Base-by-base conservation (phyloP, 768 basidiomycete species). In the Phylloporus arenicola region DNA sequence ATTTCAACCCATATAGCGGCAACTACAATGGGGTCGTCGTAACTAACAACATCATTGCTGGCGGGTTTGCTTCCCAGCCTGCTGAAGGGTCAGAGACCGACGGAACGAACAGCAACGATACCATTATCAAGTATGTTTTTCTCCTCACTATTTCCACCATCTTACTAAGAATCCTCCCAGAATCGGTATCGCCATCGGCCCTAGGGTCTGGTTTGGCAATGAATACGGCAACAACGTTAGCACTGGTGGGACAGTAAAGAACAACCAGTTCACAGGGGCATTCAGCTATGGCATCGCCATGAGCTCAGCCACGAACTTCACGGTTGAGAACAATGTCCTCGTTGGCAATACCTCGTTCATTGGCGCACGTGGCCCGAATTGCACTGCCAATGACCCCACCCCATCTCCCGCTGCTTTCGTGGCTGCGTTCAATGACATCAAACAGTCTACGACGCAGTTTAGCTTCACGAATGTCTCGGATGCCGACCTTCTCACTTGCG, bases 151-250 rank as follows among this genome's bases (percentile, higher is more conserved):
- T 17, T 44, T 43, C 20, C 27, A 22, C 22, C 24, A 39, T 48
- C 45, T 53, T 30, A 42, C 3, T 44, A 47, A 54, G 17, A 58
- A 49, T 35, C n/a, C n/a, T 34, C 49, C 7, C 13, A 88, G 87
- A 64, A 82, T 90, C 59, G 88, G 83, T n/a, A 83, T 90, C 43
- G 88, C 86, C 25, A 76, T 89, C 14, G 88, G 88, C 9, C 85
- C 88, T 9, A 78, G 78, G 11, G 81, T 80, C 14, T 90, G 88
- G 88, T 88, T 88, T 51, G 83, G 81, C 3, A 68, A 76, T 55
- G 60, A 65, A 45, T 85, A 73, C 55, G 73, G 74, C 20, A 78
- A 76, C 48, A 81, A 83, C 52, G 73, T 78, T 58, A 77, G 72
- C 62, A 70, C 63, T 33, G 72, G 72, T n/a, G 86, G 77, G 6